phyloP scores from a whole-genome alignment of 306 rosid genomes.

The Senna siamea region DNA sequence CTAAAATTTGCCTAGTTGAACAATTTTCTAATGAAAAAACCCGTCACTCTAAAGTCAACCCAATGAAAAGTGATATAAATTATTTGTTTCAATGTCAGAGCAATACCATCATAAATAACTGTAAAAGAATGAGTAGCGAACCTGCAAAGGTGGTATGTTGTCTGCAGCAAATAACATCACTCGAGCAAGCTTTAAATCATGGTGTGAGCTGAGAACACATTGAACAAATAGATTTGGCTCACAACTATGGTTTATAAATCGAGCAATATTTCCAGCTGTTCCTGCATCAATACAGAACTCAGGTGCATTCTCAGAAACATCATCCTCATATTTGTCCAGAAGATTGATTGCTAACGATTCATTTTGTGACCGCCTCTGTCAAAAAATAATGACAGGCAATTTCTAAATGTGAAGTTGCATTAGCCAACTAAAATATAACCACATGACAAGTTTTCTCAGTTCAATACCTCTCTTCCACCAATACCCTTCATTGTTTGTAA shows the following conservation, averaged over 20 bases:
- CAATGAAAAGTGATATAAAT: not conserved
- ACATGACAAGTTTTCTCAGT: not conserved
- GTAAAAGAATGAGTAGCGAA: constrained; percentile 32
- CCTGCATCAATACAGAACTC: constrained; percentile 96
- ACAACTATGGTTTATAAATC: constrained; percentile 94
- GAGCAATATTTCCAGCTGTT: constrained; percentile 76
- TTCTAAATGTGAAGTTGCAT: not conserved
- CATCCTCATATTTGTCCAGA: constrained; percentile 63
- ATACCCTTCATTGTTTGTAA: constrained; percentile 90
- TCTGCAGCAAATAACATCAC: constrained; percentile 94
- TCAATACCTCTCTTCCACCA: constrained; percentile 89
- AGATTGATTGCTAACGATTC: constrained; percentile 46
- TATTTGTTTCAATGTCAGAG: not conserved
- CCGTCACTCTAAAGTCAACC: not conserved
- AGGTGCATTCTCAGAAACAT: constrained; percentile 60
- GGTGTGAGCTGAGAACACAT: constrained; percentile 89
- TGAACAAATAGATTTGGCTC: constrained; percentile 96
- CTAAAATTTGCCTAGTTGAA: not conserved
- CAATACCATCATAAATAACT: not conserved
- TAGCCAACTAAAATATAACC: not conserved
- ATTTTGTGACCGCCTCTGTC: constrained; percentile 73
- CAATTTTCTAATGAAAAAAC: not conserved
- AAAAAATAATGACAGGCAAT: constrained; percentile 14
- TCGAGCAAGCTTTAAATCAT: constrained; percentile 79
- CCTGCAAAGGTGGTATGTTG: constrained; percentile 97